phyloP scores from a whole-genome alignment of 2,329 filamentous ascomycete species.

The Fusarium abutilonis region DNA sequence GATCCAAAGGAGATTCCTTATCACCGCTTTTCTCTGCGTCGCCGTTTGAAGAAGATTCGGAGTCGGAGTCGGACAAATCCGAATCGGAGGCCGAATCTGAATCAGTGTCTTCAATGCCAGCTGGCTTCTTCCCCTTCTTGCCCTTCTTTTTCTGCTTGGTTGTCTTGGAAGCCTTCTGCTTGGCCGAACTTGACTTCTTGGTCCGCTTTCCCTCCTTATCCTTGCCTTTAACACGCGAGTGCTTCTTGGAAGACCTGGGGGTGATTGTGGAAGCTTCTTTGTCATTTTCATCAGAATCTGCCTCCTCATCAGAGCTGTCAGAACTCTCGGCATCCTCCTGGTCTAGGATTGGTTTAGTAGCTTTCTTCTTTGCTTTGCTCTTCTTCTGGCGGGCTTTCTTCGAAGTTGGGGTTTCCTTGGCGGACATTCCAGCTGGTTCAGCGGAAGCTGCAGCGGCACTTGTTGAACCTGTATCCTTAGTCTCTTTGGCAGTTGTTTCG shows the following conservation, averaged over 20 bases:
- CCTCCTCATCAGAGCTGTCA: slow-evolving; percentile 16
- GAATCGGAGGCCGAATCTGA: slow-evolving; percentile 42
- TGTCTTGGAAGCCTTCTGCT: slow-evolving; percentile 19
- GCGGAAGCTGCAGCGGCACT: slow-evolving; percentile 13
- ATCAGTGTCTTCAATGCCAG: slow-evolving; percentile 18
- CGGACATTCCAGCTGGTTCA: slow-evolving; percentile 14
- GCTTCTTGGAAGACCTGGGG: slow-evolving; percentile 27
- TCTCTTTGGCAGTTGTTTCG: slow-evolving; percentile 22
- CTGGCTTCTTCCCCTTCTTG: slow-evolving; percentile 17
- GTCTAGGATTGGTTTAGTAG: neutral
- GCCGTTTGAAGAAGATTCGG: slow-evolving; percentile 30
- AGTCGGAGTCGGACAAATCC: slow-evolving; percentile 42
- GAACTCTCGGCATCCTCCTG: slow-evolving; percentile 27
- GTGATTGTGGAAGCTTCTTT: slow-evolving; percentile 16
- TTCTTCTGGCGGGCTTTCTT: slow-evolving; percentile 32
- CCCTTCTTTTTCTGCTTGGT: slow-evolving; percentile 14
- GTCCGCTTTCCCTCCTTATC: slow-evolving; percentile 19
- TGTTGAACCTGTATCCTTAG: slow-evolving; percentile 21
- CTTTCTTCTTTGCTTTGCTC: slow-evolving; percentile 23
- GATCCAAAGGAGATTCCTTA: slow-evolving; percentile 17
- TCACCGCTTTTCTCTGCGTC: slow-evolving; percentile 36
- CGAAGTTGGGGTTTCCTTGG: slow-evolving; percentile 14
- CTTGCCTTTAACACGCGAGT: slow-evolving; percentile 14
- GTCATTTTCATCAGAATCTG: slow-evolving; percentile 32
- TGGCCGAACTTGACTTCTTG: slow-evolving; percentile 17